phyloP scores from a whole-genome alignment of 306 rosid species.

The Lagenaria siceraria region DNA sequence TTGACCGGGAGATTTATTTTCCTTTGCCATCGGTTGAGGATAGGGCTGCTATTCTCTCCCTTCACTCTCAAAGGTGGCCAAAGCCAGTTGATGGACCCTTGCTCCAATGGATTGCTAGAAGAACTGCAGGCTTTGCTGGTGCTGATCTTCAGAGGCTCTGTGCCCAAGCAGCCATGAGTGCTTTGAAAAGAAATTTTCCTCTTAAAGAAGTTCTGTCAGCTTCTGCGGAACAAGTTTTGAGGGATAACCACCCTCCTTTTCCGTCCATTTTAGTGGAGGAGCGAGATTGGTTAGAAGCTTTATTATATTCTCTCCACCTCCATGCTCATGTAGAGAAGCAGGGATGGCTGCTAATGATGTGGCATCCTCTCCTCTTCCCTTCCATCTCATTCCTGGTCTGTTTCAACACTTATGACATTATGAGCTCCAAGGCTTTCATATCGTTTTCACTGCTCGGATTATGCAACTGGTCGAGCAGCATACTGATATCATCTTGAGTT shows the following conservation, averaged over 20 bases:
- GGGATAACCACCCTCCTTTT: conserved; percentile 43
- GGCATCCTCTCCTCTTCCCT: conserved; percentile 70
- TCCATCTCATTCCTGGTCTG: conserved; percentile 66
- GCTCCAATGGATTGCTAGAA: conserved; percentile 71
- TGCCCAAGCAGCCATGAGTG: conserved; percentile 84
- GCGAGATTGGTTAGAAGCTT: conserved; percentile 94
- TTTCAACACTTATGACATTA: too few species aligned
- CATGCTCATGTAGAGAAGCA: conserved; percentile 89
- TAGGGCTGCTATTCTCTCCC: conserved; percentile 88
- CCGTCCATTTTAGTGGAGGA: conserved; percentile 89
- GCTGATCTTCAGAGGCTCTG: conserved; percentile 98
- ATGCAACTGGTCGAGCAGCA: too few species aligned
- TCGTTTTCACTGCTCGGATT: too few species aligned
- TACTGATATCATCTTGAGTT: too few species aligned
- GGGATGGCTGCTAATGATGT: conserved; percentile 88
- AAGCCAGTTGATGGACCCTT: conserved; percentile 64
- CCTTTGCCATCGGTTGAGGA: conserved; percentile 84
- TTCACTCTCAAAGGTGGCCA: conserved; percentile 94
- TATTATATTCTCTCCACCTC: conserved; percentile 53
- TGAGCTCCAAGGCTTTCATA: too few species aligned
- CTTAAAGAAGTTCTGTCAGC: conserved; percentile 60
- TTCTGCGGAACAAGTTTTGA: conserved; percentile 40
- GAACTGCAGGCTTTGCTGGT: conserved; percentile 91
- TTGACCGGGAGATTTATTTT: conserved; percentile 91
- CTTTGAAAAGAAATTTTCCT: conserved; percentile 91